phyloP scores from a whole-genome alignment of 305 asterid species.

The Solanum hybrid region DNA sequence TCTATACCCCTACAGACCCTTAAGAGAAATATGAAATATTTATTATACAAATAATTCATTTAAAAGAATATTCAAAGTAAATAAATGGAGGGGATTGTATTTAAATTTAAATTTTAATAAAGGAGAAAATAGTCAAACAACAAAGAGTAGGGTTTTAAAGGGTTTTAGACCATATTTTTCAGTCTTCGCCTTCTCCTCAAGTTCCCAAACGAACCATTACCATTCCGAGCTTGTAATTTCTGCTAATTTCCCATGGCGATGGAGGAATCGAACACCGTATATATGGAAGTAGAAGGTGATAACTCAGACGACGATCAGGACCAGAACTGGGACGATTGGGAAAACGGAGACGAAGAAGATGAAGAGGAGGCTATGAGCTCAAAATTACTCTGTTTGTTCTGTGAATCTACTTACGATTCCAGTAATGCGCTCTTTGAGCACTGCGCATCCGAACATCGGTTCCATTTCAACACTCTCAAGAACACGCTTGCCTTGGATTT shows the following conservation, averaged over 20 bases:
- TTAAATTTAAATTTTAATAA: too few species aligned
- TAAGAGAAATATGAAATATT: not conserved
- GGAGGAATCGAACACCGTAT: not conserved
- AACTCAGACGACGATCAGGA: slow-evolving; percentile 27
- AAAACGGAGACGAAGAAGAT: slow-evolving; percentile 29
- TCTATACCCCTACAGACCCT: not conserved
- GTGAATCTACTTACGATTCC: slow-evolving; percentile 38
- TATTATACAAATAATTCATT: not conserved
- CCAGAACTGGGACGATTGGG: slow-evolving; percentile 84
- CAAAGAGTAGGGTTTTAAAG: slow-evolving; percentile 1
- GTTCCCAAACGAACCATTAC: not conserved
- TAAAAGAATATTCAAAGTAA: not conserved
- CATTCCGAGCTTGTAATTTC: not conserved
- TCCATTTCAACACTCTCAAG: slow-evolving; percentile 50
- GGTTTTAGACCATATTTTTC: not conserved
- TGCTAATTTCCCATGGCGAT: not conserved
- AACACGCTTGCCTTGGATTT: slow-evolving; percentile 50
- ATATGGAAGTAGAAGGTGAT: slow-evolving; percentile 14
- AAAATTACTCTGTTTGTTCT: slow-evolving; percentile 59
- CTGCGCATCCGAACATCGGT: slow-evolving; percentile 52
- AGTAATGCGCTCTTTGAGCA: slow-evolving; percentile 53
- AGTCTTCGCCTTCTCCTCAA: not conserved
- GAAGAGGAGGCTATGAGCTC: slow-evolving; percentile 22
- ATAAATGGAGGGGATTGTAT: not conserved
- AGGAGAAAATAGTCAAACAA: not conserved